Base-by-base conservation (phyloP, 306 rosid genomes). In the Vicia sativa region DNA sequence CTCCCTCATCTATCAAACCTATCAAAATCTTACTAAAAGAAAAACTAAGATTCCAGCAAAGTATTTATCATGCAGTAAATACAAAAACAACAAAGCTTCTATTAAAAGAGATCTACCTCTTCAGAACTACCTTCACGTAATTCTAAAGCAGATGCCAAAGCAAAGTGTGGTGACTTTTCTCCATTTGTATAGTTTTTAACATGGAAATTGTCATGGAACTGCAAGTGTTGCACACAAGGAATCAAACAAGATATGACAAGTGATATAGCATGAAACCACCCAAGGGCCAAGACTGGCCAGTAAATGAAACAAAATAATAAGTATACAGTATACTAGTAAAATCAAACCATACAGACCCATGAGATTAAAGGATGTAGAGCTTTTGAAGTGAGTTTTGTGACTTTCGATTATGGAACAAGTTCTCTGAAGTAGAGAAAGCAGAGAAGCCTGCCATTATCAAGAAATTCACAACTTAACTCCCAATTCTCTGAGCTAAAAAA, bases 271-370 rank as follows among this genome's bases (percentile, higher is more conserved):
- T 45, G 61, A 65, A 70, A 3, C 59, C 39, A 41, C 31, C 54
- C 52, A 69, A 71, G 66, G 35, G 23, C 53, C 50, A 68, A 68
- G 67, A 67, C 41, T 42, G 42, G 43, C 16, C 44, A 29, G 62
- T 21, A 66, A 61, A 77, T 29, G 57, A 43, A 68, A 55, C 67
- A 63, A 78, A 57, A 71, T 16, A 67, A 11, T 68, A 45, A 56
- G 6, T 48, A 49, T 69, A 67, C 42, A 61, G 3, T 48, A 55
- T 65, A 63, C 42, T 26, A 38, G 75, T 43, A 11, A 60, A 81
- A 71, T 60, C 58, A 75, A 78, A 75, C 44, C 91, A 62, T 90
- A 92, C 91, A 62, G 87, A 92, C 98, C 98, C 98, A 92, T 69
- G 26, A 34, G 3, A 88, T 78, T 65, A 90, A 78, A 73, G 98